Percentiles rank a stretch among this genome's conserved stretches.
These are phyloP conservation scores for Cyberlindnera mycetangii DNA, from an alignment of 805 yeast genomes.

Conservation along the genomic window DNA sequence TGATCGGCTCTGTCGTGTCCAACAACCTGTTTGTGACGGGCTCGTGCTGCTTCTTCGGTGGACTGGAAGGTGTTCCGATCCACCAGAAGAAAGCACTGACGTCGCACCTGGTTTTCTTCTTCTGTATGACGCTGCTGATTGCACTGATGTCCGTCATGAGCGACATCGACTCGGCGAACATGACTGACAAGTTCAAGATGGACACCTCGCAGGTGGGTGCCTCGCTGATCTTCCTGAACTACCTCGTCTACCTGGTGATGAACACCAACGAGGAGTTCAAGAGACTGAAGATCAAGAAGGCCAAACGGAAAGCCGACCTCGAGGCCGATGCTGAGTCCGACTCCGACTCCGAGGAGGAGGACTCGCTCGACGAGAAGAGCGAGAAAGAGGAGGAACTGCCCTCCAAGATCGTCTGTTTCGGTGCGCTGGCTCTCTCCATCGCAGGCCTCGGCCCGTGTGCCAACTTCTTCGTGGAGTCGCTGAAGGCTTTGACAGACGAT, in stretches of 20 bases:
- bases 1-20: conserved; percentile 46
- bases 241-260: conserved; percentile 20
- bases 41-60: conserved; percentile 26
- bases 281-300: conserved; percentile 11
- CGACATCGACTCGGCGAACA: conserved; percentile 15
- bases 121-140: conserved; percentile 18
- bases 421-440: conserved; percentile 21
- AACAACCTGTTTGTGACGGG: conserved; percentile 38
- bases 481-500: conserved; percentile 22
- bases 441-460: conserved; percentile 25
- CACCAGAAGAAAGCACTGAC: conserved; percentile 17
- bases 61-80: conserved; percentile 18
- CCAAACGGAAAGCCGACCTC: conserved; percentile 6
- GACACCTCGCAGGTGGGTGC: conserved; percentile 24
- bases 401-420: conserved; percentile 21
- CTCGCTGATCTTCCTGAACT: conserved; percentile 21
- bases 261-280: conserved; percentile 25
- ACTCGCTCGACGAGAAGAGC: not conserved
- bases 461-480: conserved; percentile 24
- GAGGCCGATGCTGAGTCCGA: conserved; percentile 7
- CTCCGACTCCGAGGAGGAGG: conserved; percentile 7
- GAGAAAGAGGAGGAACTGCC: conserved; percentile 16
- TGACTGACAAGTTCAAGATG: conserved; percentile 19
- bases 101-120: conserved; percentile 21
- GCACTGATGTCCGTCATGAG: conserved; percentile 20